Base-by-base conservation (phyloP, 441 rosid genomes). In the Eutrema salsugineum region DNA sequence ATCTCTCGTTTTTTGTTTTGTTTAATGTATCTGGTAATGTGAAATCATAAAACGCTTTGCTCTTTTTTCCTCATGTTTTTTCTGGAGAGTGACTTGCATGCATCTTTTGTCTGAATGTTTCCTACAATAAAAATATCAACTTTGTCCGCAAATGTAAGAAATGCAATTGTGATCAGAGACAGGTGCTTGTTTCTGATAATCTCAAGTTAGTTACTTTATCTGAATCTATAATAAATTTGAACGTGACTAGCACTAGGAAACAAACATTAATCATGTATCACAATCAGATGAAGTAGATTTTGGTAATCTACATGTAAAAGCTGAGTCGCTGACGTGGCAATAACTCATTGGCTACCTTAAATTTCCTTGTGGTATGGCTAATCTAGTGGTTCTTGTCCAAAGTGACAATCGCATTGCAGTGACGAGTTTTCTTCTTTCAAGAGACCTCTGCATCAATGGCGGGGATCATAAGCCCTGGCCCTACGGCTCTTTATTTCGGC, bases 401-500 rank as follows among this genome's bases (percentile, higher is more conserved):
- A 57, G 56, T 63, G 66, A 57, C 65, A 8, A 63, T 46, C 44
- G 59, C 67, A 70, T 57, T 67, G 28, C 53, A 56, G 54, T 70
- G 28, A 63, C 40, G 40, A 38, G 49, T 33, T 35, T 44, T 10
- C 6, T 32, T 35, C 14, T 14, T 11, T 36, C 58, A 8, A 19
- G 71, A 56, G n/a, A 70, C 66, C 38, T 70, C 73, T 59, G 64
- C 49, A 36, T 42, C 75, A 42, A 86, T 91, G 97, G 96, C 94
- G 36, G 87, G 88, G 72, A 77, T 87, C 72, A 56, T 28, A 43
- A 67, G 57, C 50, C 73, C 72, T 57, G 22, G 82, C 77, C 80
- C 80, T 50, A 78, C 84, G 17, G 70, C 84, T 64, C 80, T 88
- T 59, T 77, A 84, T 59, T 78, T 81, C 46, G 32, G 68, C 70